A percentile compares a stretch with the other conserved stretches of the same genome.
These are phyloP conservation scores for Maudiozyma barnettii DNA, from an alignment of 805 yeast species.

Conservation along the genomic window DNA sequence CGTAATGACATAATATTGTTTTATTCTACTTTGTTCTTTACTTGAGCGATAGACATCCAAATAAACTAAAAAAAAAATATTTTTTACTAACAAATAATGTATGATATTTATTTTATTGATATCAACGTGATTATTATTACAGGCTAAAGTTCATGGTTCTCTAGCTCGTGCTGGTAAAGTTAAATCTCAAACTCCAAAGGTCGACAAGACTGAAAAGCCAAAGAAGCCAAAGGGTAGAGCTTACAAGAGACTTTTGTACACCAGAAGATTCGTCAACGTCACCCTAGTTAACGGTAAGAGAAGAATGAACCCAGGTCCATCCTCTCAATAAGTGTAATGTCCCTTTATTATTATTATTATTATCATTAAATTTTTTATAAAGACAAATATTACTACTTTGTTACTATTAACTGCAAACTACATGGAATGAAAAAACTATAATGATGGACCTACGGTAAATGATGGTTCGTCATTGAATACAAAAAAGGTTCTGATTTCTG, in stretches of 20 bases:
- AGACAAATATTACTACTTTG: too few species aligned
- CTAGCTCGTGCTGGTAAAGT: slow-evolving; percentile 99
- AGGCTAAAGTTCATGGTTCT: slow-evolving; percentile 99
- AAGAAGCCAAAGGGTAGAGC: slow-evolving; percentile 99
- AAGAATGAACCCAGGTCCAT: slow-evolving; percentile 78
- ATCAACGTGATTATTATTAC: slow-evolving; percentile 5
- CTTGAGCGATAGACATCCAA: neutral
- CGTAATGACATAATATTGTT: too few species aligned
- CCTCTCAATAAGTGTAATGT: slow-evolving; percentile 5
- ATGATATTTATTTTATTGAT: slow-evolving; percentile 4
- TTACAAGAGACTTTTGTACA: slow-evolving; percentile 96
- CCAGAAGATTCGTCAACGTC: slow-evolving; percentile 98
- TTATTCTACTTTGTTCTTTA: too few species aligned
- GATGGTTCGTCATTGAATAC: too few species aligned
- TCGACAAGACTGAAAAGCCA: slow-evolving; percentile 94
- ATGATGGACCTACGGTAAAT: neutral
- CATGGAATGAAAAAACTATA: neutral
- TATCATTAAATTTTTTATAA: neutral
- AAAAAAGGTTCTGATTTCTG: neutral
- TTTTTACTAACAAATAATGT: slow-evolving; percentile 2
- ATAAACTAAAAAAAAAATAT: slow-evolving; percentile 18
- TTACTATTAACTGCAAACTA: neutral
- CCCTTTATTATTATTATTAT: neutral
- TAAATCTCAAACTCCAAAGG: slow-evolving; percentile 99
- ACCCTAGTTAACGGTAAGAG: slow-evolving; percentile 97